phyloP scores from a whole-genome alignment of 2,329 filamentous ascomycete species.

The Fusarium verticillioides region DNA sequence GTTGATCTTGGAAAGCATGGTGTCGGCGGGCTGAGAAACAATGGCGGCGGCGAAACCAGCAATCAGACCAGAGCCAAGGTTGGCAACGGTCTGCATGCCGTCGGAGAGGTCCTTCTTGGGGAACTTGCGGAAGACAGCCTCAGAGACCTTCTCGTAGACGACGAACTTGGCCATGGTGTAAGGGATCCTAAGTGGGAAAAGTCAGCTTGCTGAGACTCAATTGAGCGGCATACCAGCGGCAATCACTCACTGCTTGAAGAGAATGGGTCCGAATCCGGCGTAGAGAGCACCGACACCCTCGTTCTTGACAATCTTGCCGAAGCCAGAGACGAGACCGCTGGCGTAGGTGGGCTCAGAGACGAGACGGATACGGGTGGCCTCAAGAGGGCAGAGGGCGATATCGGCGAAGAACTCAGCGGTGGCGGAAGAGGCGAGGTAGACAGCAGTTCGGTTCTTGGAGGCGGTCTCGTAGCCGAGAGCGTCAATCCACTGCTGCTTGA shows the following conservation, averaged over 20 bases:
- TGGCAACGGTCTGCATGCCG: conserved; percentile 79
- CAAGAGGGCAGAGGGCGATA: conserved; percentile 88
- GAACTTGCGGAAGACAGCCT: conserved; percentile 73
- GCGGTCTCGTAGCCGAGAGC: conserved; percentile 80
- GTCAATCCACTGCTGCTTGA: conserved; percentile 93
- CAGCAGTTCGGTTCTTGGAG: conserved; percentile 80
- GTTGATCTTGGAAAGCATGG: conserved; percentile 96
- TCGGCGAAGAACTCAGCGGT: conserved; percentile 77
- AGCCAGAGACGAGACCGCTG: conserved; percentile 80
- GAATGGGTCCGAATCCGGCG: conserved; percentile 87
- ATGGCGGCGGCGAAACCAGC: conserved; percentile 84
- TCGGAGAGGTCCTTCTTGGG: conserved; percentile 78
- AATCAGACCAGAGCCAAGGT: conserved; percentile 70
- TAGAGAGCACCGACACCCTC: conserved; percentile 91
- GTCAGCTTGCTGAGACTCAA: conserved; percentile 30
- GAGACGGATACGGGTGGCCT: conserved; percentile 93
- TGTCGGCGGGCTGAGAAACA: conserved; percentile 90
- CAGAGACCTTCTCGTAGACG: conserved; percentile 89
- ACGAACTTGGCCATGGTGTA: conserved; percentile 98
- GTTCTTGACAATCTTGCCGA: conserved; percentile 83
- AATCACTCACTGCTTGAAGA: conserved; percentile 65
- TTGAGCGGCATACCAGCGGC: background rate
- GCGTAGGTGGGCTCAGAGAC: conserved; percentile 90
- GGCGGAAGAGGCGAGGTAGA: conserved; percentile 80
- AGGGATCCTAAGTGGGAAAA: conserved; percentile 69